Conservation (phyloP, 176 grass and related monocot species). For the Phyllostachys edulis region DNA sequence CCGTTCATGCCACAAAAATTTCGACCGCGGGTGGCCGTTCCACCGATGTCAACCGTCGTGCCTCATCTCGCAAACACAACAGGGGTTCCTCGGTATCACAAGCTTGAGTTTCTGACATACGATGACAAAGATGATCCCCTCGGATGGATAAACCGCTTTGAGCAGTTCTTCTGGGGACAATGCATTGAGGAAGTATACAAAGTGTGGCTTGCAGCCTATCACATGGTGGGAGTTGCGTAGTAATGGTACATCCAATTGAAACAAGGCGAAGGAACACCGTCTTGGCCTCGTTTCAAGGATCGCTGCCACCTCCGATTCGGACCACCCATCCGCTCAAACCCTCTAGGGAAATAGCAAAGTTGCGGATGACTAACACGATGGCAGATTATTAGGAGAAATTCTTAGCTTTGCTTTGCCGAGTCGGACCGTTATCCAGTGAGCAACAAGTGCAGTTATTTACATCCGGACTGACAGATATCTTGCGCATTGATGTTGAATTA, state of each 20-base stretch:
- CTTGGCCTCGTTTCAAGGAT: not conserved
- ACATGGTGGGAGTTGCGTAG: not conserved
- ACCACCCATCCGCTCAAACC: not conserved
- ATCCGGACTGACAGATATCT: no score
- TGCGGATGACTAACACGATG: no score
- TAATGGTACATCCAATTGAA: not conserved
- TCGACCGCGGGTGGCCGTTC: no score
- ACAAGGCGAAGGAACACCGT: not conserved
- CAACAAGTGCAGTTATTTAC: no score
- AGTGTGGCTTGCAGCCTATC: not conserved
- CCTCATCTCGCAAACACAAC: no score
- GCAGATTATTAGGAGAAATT: no score
- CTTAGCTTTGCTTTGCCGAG: no score
- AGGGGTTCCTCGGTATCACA: not conserved
- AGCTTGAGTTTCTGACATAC: not conserved
- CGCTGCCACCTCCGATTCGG: not conserved
- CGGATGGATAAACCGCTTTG: fast-evolving
- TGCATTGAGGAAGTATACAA: not conserved
- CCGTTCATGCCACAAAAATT: no score
- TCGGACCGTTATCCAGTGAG: no score
- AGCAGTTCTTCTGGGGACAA: not conserved
- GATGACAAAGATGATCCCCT: not conserved
- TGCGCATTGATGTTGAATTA: no score
- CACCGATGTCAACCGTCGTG: no score
- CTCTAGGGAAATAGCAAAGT: not conserved